Evolutionary conservation across 352 stramenopile genomes (phyloP).

Genomic region (Globisporangium lucens): DNA sequence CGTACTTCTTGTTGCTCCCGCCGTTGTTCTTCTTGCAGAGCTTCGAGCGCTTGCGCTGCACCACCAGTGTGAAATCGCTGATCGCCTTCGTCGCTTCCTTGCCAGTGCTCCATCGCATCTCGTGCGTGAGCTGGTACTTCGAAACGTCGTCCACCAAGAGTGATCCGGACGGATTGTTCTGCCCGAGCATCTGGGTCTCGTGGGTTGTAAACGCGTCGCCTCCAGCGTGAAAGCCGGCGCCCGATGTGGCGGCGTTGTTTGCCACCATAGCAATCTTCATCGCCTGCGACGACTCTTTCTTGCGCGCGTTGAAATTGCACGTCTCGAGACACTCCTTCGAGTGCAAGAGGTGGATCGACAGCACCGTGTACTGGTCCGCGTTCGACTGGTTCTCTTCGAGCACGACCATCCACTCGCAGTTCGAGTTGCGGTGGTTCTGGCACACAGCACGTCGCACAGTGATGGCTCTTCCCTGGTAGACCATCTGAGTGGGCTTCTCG

Average conservation of each 20-base stretch:
- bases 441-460: slow-evolving; percentile 54
- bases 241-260: slow-evolving; percentile 5
- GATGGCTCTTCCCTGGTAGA: slow-evolving; percentile 38
- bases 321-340: slow-evolving; percentile 76
- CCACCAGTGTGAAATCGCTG: slow-evolving; percentile 70
- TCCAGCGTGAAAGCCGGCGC: background rate
- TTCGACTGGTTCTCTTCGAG: slow-evolving; percentile 42
- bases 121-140: slow-evolving; percentile 70
- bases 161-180: slow-evolving; percentile 25
- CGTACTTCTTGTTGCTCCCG: slow-evolving; percentile 84
- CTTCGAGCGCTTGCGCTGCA: slow-evolving; percentile 77
- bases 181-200: slow-evolving; percentile 6
- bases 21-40: slow-evolving; percentile 82
- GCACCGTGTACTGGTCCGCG: slow-evolving; percentile 45
- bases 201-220: slow-evolving; percentile 1
- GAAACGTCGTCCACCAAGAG: slow-evolving; percentile 57
- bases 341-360: slow-evolving; percentile 56
- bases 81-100: slow-evolving; percentile 79
- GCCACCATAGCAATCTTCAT: background rate
- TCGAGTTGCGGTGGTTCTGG: slow-evolving; percentile 74
- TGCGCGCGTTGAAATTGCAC: slow-evolving; percentile 68
- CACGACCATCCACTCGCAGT: slow-evolving; percentile 62
- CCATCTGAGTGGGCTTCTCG: slow-evolving; percentile 46
- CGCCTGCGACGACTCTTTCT: slow-evolving; percentile 30
- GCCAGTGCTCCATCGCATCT: slow-evolving; percentile 78